Base-by-base conservation (phyloP, 805 yeast species). In the Yarrowia alimentaria region DNA sequence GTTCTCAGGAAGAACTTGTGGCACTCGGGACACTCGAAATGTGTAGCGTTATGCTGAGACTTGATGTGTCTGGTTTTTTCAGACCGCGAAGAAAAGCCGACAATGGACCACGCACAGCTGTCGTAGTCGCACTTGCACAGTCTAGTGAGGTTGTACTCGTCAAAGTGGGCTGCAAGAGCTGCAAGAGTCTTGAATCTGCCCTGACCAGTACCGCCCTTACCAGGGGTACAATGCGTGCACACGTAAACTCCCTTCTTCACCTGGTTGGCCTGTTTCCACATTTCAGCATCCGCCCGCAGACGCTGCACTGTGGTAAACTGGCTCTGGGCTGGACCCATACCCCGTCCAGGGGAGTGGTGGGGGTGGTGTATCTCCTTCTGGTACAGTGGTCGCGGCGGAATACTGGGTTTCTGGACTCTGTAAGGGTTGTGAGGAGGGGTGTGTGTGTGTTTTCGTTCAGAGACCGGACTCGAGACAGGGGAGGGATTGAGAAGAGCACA, bases 181-280 rank as follows among this genome's bases (percentile, higher is more conserved):
- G 37, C 19, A 9, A 43, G 37, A 12, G 29, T 43, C 12, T 33
- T 3, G 33, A 40, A 40, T n/a, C n/a, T n/a, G n/a, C n/a, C n/a
- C n/a, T n/a, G n/a, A n/a, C n/a, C n/a, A n/a, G n/a, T n/a, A n/a
- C n/a, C n/a, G n/a, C n/a, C 26, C 47, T 28, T 8, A 32, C 47
- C 17, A 19, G 14, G 9, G 17, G 50, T 26, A 8, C 50, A 43
- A 11, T 43, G 50, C 1, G 50, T 43, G 16, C 50, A 43, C 13
- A 43, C 50, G 30, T 43, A 43, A 20, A 43, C 50, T 2, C 50
- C 50, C 50, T 43, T 43, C 21, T 43, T 43, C 37, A 31, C 37
- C 35, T 30, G 35, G 6, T 37, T 43, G 3, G 50, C 50, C 22
- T 43, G 50, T 2, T 14, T 10, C 50, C 50, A 43, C 50, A 43